Percentiles rank a stretch among this genome's conserved stretches.
Conservation (phyloP, 768 basidiomycete genomes). For the Tricholoma matsutake region DNA sequence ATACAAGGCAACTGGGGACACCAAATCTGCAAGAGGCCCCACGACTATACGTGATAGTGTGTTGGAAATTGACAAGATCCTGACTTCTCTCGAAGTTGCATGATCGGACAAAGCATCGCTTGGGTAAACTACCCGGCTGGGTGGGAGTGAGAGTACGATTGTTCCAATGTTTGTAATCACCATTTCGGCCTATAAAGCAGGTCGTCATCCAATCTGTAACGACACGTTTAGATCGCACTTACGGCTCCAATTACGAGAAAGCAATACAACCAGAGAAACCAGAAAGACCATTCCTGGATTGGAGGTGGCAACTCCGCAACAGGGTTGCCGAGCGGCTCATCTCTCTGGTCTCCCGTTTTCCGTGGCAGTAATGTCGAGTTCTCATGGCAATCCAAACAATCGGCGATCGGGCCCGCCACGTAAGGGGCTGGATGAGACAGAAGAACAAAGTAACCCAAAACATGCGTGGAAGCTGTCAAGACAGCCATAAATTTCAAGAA, state of each 20-base stretch:
- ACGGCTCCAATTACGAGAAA: conserved; percentile 66
- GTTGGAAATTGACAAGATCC: conserved; percentile 66
- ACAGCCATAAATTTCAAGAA: conserved; percentile 60
- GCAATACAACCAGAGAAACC: conserved; percentile 54
- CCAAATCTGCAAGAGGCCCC: conserved; percentile 69
- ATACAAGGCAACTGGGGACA: conserved; percentile 58
- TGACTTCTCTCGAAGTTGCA: conserved; percentile 63
- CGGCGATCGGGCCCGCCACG: not conserved
- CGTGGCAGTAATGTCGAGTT: conserved; percentile 29
- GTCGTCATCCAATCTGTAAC: not conserved
- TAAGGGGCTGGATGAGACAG: conserved; percentile 9
- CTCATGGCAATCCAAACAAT: conserved; percentile 19
- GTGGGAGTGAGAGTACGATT: conserved; percentile 63
- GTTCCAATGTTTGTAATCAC: conserved; percentile 81
- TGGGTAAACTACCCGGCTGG: conserved; percentile 13
- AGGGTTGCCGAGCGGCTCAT: not conserved
- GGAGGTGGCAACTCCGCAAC: conserved; percentile 33
- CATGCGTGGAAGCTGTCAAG: conserved; percentile 49
- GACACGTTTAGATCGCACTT: conserved; percentile 27
- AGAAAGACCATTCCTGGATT: conserved; percentile 56
- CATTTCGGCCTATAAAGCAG: conserved; percentile 61
- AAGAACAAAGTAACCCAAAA: conserved; percentile 49
- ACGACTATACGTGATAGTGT: conserved; percentile 65
- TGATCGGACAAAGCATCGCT: conserved; percentile 25
- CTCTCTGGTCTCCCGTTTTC: not conserved